Conservation (phyloP, 139 green algal genomes). For the Picocystis salinarum region DNA sequence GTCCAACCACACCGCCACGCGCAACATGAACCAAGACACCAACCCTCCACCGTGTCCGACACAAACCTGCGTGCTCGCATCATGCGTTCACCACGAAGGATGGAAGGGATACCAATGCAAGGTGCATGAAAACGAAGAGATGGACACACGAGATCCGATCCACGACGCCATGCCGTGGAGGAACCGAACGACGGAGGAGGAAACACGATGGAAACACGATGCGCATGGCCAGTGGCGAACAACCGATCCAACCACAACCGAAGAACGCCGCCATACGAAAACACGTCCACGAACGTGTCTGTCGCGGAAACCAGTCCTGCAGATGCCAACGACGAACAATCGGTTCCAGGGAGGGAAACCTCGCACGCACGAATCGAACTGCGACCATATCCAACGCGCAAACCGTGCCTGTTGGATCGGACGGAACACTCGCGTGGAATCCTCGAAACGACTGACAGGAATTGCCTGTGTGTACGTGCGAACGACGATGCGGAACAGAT, state of each 20-base stretch:
- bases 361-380: too few relatives aligned
- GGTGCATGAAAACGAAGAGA: conserved; percentile 5
- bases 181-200: too few relatives aligned
- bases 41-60: background rate
- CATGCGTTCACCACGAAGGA: background rate
- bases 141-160: too few relatives aligned
- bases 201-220: too few relatives aligned
- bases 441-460: background rate
- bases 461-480: background rate
- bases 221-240: too few relatives aligned
- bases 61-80: background rate
- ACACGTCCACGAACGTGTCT: too few relatives aligned
- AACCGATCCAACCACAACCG: too few relatives aligned
- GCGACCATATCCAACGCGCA: too few relatives aligned
- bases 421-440: conserved; percentile 6
- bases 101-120: background rate
- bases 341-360: background rate
- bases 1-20: conserved; percentile 1
- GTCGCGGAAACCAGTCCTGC: background rate
- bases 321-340: conserved; percentile 8
- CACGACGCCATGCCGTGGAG: too few relatives aligned
- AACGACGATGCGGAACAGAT: too few relatives aligned
- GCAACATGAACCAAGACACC: background rate
- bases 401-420: background rate
- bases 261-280: too few relatives aligned